phyloP scores from a whole-genome alignment of 495 filamentous ascomycete species.

The Glonium stellatum region DNA sequence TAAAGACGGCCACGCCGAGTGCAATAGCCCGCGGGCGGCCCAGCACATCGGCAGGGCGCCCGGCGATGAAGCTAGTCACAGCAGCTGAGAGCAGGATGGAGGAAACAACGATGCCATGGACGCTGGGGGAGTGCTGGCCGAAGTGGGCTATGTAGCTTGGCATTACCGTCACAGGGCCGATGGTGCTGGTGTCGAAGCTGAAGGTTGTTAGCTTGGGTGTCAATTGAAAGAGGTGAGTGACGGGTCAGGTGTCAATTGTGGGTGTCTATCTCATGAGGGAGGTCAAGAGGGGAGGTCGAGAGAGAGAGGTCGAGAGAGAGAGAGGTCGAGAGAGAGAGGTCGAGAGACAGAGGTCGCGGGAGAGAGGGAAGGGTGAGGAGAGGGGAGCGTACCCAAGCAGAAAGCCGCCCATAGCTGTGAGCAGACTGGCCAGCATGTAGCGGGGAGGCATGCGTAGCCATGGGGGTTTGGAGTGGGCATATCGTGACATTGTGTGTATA shows the following conservation, averaged over 20 bases:
- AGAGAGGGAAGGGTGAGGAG: neutral
- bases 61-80: conserved; percentile 53
- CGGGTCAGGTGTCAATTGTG: neutral
- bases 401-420: conserved; percentile 15
- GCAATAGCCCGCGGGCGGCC: conserved; percentile 40
- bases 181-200: conserved; percentile 54
- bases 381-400: conserved; percentile 15
- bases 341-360: neutral
- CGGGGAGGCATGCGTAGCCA: no score
- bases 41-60: conserved; percentile 51
- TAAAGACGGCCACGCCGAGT: conserved; percentile 10
- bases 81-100: conserved; percentile 56
- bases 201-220: neutral
- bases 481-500: no score
- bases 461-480: no score
- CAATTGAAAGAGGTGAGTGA: neutral
- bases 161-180: conserved; percentile 58
- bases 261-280: neutral
- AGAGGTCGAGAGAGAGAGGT: neutral
- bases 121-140: conserved; percentile 46
- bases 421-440: conserved; percentile 25
- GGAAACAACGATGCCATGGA: conserved; percentile 58
- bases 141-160: conserved; percentile 44
- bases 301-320: neutral
- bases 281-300: no score